Evolutionary conservation across 2,329 filamentous ascomycete genomes (phyloP).

Genomic region (Ophiocordyceps camponoti-floridani): DNA sequence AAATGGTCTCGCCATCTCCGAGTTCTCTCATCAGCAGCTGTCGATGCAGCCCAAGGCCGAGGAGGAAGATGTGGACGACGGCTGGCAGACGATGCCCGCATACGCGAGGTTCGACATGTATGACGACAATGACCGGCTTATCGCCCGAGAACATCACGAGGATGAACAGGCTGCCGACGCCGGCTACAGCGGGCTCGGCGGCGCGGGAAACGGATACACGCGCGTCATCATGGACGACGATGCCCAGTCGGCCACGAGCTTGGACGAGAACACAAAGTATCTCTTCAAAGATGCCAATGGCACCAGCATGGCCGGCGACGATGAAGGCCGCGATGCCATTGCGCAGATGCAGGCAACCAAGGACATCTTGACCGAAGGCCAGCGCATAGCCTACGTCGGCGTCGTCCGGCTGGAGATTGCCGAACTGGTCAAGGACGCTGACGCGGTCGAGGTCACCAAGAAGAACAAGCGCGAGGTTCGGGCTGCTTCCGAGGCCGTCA

Average conservation of each 20-base stretch:
- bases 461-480: slow-evolving; percentile 55
- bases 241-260: slow-evolving; percentile 78
- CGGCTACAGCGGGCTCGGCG: slow-evolving; percentile 62
- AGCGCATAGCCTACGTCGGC: slow-evolving; percentile 91
- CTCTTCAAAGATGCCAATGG: slow-evolving; percentile 62
- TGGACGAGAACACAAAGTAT: slow-evolving; percentile 95
- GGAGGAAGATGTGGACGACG: slow-evolving; percentile 39
- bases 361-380: slow-evolving; percentile 82
- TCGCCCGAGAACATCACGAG: slow-evolving; percentile 65
- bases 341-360: slow-evolving; percentile 93
- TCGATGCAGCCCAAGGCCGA: slow-evolving; percentile 37
- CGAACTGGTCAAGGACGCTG: slow-evolving; percentile 53
- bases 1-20: slow-evolving; percentile 33
- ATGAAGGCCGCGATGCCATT: slow-evolving; percentile 70
- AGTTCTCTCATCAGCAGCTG: slow-evolving; percentile 81
- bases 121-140: slow-evolving; percentile 75
- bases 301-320: slow-evolving; percentile 47
- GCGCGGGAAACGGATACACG: slow-evolving; percentile 89
- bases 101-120: slow-evolving; percentile 90
- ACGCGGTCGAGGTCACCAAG: slow-evolving; percentile 42
- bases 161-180: slow-evolving; percentile 48
- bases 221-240: slow-evolving; percentile 91
- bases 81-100: slow-evolving; percentile 89
- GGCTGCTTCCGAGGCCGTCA: slow-evolving; percentile 56
- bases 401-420: slow-evolving; percentile 68